Percentiles rank a stretch among this genome's conserved stretches.
Conservation (phyloP, 2,329 filamentous ascomycete species). For the Meredithiella fracta region DNA sequence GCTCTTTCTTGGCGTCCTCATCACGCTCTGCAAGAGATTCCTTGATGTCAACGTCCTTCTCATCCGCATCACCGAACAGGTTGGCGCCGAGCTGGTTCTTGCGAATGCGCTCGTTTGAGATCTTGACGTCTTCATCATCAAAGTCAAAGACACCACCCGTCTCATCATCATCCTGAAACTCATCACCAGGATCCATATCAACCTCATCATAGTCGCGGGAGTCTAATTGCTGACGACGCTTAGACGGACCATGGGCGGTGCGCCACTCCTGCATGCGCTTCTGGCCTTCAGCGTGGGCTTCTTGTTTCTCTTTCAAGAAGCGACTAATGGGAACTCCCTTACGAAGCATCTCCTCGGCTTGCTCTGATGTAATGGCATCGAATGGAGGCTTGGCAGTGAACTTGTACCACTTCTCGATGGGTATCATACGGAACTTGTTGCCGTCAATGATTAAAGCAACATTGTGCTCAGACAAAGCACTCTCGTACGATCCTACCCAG, state of each 20-base stretch:
- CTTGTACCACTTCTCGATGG: constrained; percentile 89
- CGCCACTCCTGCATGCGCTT: constrained; percentile 40
- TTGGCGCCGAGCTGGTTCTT: constrained; percentile 77
- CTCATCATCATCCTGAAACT: constrained; percentile 83
- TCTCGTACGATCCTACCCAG: constrained; percentile 84
- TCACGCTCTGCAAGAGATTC: constrained; percentile 53
- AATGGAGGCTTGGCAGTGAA: constrained; percentile 70
- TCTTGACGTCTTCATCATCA: constrained; percentile 65
- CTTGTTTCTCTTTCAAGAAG: constrained; percentile 60
- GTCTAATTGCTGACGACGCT: constrained; percentile 10
- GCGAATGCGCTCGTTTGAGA: constrained; percentile 55
- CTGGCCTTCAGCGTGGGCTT: constrained; percentile 35
- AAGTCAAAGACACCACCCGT: constrained; percentile 58
- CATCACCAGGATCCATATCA: constrained; percentile 45
- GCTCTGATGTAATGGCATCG: constrained; percentile 60
- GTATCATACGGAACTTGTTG: constrained; percentile 64
- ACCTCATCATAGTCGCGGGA: constrained; percentile 48
- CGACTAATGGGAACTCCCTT: constrained; percentile 60
- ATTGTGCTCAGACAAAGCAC: constrained; percentile 70
- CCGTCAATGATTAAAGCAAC: constrained; percentile 61
- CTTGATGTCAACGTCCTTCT: constrained; percentile 58
- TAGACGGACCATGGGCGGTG: constrained; percentile 10
- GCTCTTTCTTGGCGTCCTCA: constrained; percentile 49
- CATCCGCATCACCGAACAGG: constrained; percentile 54
- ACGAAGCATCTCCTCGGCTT: constrained; percentile 70